Conservation (phyloP, 768 basidiomycete genomes). For the Kwoniella botswanensis region DNA sequence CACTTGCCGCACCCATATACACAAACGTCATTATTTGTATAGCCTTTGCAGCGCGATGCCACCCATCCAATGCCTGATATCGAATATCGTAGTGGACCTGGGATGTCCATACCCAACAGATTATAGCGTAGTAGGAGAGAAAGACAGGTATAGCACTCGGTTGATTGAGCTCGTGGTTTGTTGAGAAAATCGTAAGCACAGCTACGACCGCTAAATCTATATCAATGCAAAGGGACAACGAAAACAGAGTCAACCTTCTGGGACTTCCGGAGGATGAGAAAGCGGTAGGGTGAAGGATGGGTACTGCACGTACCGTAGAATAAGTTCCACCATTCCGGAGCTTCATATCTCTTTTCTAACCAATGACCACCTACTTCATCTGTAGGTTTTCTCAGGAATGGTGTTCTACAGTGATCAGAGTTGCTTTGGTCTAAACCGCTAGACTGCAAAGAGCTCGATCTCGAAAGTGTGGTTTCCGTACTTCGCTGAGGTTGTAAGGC, state of each 20-base stretch:
- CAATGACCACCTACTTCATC: constrained; percentile 26
- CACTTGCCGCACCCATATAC: constrained; percentile 47
- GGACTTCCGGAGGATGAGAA: too few relatives aligned
- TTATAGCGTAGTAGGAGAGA: constrained; percentile 44
- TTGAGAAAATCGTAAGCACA: constrained; percentile 43
- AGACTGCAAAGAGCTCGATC: too few relatives aligned
- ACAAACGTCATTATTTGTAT: constrained; percentile 43
- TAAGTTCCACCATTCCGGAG: constrained; percentile 44
- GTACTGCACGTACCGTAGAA: constrained; percentile 40
- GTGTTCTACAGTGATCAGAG: not conserved
- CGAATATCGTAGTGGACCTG: constrained; percentile 43
- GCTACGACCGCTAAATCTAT: constrained; percentile 51
- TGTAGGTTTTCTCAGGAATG: constrained; percentile 15
- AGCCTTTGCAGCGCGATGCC: constrained; percentile 36
- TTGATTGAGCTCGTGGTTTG: constrained; percentile 32
- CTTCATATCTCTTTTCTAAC: constrained; percentile 34
- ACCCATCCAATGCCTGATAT: constrained; percentile 43
- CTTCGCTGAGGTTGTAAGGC: not conserved
- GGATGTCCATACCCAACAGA: constrained; percentile 44
- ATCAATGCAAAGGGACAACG: too few relatives aligned
- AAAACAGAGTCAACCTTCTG: too few relatives aligned
- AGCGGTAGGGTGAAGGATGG: not conserved
- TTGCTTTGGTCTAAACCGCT: not conserved
- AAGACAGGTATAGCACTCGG: constrained; percentile 41
- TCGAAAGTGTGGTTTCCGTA: not conserved